Percentiles rank a stretch among this genome's conserved stretches.
phyloP scores from a whole-genome alignment of 2,329 filamentous ascomycete species.

The Sporothrix phasma region DNA sequence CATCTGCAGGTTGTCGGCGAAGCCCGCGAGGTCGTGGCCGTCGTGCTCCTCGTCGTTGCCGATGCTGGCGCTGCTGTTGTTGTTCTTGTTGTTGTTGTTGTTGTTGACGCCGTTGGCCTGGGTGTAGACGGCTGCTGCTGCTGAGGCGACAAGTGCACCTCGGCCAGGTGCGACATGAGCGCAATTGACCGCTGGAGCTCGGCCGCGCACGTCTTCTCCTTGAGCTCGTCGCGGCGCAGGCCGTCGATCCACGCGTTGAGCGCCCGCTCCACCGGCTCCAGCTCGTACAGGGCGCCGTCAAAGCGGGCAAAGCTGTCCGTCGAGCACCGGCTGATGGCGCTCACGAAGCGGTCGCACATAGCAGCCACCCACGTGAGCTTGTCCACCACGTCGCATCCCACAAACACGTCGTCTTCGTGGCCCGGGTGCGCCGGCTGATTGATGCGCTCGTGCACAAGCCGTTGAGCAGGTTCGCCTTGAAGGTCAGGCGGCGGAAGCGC shows the following conservation, averaged over 20 bases:
- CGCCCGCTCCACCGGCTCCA: conserved; percentile 83
- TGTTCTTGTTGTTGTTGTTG: background rate
- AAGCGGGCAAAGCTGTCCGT: conserved; percentile 69
- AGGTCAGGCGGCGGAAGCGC: conserved; percentile 75
- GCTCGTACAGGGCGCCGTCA: conserved; percentile 70
- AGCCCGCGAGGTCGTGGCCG: conserved; percentile 51
- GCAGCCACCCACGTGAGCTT: conserved; percentile 75
- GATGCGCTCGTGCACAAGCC: conserved; percentile 71
- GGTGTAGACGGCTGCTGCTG: background rate
- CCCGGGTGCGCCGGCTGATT: conserved; percentile 51
- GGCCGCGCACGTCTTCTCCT: conserved; percentile 69
- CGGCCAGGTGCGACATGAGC: conserved; percentile 75
- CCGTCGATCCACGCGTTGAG: conserved; percentile 83
- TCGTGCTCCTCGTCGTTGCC: conserved; percentile 9
- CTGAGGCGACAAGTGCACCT: conserved; percentile 56
- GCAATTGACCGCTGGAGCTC: conserved; percentile 78
- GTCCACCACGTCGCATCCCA: conserved; percentile 71
- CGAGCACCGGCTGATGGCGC: conserved; percentile 68
- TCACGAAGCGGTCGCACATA: conserved; percentile 77
- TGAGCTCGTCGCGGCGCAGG: conserved; percentile 72
- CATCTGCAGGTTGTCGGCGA: conserved; percentile 73
- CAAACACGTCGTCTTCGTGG: conserved; percentile 68
- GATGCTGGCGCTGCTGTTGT: conserved; percentile 14
- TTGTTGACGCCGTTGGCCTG: background rate
- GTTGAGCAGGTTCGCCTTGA: conserved; percentile 75